Conservation (phyloP, 176 grass and related monocot genomes). For the Bolboschoenus planiculmis region DNA sequence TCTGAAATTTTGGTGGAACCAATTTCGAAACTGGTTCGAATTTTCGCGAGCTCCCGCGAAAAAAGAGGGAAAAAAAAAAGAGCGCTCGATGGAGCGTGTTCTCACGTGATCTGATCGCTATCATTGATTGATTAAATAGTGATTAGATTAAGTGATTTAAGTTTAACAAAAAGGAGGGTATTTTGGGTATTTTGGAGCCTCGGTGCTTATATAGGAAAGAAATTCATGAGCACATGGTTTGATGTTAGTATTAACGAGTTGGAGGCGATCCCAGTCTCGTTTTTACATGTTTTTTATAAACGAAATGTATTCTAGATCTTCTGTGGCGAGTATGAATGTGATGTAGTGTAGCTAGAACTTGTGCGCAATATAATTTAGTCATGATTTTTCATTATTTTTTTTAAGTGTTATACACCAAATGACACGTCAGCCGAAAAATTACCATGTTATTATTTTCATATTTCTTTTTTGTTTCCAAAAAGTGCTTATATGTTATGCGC, state of each 20-base stretch:
- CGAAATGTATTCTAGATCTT: background rate
- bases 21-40: conserved; percentile 20
- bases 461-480: no score
- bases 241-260: background rate
- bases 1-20: background rate
- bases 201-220: background rate
- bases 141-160: background rate
- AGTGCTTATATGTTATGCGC: no score
- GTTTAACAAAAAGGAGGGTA: background rate
- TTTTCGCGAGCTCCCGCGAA: conserved; percentile 12
- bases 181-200: background rate
- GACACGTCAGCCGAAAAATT: no score
- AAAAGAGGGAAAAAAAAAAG: background rate
- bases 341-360: background rate
- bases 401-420: no score
- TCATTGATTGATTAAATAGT: background rate
- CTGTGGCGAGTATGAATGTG: background rate
- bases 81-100: background rate
- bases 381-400: no score
- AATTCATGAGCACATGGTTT: background rate
- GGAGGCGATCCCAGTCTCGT: no score
- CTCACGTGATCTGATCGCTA: no score
- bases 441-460: no score
- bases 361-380: no score
- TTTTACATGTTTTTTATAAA: no score